Evolutionary conservation across 768 basidiomycete species (phyloP).

Genomic region (Xanthoconium stramineum): DNA sequence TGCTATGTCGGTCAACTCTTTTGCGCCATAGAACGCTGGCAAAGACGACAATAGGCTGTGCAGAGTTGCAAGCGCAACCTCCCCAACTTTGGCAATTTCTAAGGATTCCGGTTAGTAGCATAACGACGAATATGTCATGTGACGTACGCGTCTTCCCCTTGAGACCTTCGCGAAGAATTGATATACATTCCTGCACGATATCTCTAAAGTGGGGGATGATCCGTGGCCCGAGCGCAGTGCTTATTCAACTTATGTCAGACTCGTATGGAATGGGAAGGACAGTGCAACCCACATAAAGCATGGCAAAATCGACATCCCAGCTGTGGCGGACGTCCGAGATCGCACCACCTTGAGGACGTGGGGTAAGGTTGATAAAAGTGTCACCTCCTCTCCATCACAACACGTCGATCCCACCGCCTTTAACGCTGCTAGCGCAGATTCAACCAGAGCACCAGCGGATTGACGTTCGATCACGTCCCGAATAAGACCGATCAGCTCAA

Average conservation of each 20-base stretch:
- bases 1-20: conserved; percentile 56
- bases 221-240: conserved; percentile 77
- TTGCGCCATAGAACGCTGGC: conserved; percentile 75
- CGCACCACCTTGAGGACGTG: conserved; percentile 49
- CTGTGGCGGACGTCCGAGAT: conserved; percentile 33
- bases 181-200: conserved; percentile 57
- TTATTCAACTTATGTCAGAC: conserved; percentile 30
- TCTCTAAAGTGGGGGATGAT: conserved; percentile 82
- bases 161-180: conserved; percentile 42
- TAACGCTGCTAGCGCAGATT: conserved; percentile 58
- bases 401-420: conserved; percentile 56
- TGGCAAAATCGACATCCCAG: conserved; percentile 53
- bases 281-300: conserved; percentile 54
- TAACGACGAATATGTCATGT: background rate
- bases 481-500: conserved; percentile 50
- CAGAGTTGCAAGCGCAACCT: conserved; percentile 48
- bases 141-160: conserved; percentile 33
- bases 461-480: conserved; percentile 45
- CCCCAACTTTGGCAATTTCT: conserved; percentile 34
- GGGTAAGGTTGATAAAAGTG: conserved; percentile 59
- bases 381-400: conserved; percentile 61
- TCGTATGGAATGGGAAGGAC: background rate
- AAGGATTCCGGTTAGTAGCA: background rate
- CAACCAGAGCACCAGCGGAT: conserved; percentile 38
- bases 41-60: conserved; percentile 68